Conservation (phyloP, 371 early-diverging fungal species). For the Mucor irregularis region DNA sequence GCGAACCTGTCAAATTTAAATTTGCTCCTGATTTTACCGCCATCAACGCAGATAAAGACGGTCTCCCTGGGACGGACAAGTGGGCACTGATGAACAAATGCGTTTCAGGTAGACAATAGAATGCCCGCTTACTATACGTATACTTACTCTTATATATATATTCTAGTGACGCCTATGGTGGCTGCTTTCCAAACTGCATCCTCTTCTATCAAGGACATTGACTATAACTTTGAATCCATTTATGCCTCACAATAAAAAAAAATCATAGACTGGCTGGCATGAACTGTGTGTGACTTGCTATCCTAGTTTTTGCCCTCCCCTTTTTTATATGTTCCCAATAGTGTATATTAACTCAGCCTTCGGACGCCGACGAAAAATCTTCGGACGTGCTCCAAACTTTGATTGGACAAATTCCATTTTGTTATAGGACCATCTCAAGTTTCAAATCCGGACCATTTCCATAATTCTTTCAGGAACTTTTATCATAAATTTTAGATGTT, state of each 20-base stretch:
- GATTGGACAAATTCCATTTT: too few species aligned
- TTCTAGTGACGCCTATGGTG: constrained; percentile 38
- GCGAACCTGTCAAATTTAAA: constrained; percentile 13
- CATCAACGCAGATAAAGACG: constrained; percentile 19
- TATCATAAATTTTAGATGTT: too few species aligned
- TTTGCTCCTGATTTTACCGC: constrained; percentile 38
- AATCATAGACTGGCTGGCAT: too few species aligned
- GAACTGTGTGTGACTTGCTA: too few species aligned
- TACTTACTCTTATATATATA: neutral
- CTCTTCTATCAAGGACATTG: constrained; percentile 4
- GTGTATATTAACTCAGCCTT: too few species aligned
- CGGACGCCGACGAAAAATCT: too few species aligned
- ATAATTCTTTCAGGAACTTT: too few species aligned
- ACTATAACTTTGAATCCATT: constrained; percentile 24
- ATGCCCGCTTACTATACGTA: neutral
- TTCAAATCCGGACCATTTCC: too few species aligned
- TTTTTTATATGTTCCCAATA: too few species aligned
- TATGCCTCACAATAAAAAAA: neutral
- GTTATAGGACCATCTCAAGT: too few species aligned
- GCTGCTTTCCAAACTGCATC: constrained; percentile 31
- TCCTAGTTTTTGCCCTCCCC: too few species aligned
- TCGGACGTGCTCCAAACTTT: too few species aligned
- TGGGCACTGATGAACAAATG: constrained; percentile 39
- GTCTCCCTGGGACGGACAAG: constrained; percentile 37
- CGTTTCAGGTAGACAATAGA: constrained; percentile 31